Evolutionary conservation across 2,329 filamentous ascomycete species (phyloP).

Genomic region (Knufia fluminis): DNA sequence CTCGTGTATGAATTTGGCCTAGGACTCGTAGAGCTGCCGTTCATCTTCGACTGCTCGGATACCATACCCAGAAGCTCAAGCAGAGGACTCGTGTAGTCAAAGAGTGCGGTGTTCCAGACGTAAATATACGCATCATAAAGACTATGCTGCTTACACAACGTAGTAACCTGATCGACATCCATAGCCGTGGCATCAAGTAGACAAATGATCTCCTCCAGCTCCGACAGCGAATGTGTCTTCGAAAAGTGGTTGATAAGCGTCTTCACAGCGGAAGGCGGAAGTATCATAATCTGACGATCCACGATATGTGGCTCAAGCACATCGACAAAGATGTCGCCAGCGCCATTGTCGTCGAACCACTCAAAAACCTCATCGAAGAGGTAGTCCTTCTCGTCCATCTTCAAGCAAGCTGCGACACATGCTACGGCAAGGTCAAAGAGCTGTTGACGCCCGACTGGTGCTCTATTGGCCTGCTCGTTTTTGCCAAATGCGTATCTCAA

Average conservation of each 20-base stretch:
- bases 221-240: slow-evolving; percentile 61
- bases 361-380: slow-evolving; percentile 87
- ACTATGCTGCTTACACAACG: slow-evolving; percentile 79
- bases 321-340: slow-evolving; percentile 71
- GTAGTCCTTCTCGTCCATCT: slow-evolving; percentile 68
- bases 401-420: slow-evolving; percentile 74
- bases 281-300: slow-evolving; percentile 60
- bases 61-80: slow-evolving; percentile 66
- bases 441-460: slow-evolving; percentile 49
- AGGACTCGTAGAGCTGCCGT: slow-evolving; percentile 44
- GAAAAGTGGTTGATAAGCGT: slow-evolving; percentile 76
- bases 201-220: slow-evolving; percentile 89
- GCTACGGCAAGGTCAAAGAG: slow-evolving; percentile 70
- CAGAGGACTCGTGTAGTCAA: slow-evolving; percentile 83
- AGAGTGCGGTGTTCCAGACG: slow-evolving; percentile 86
- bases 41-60: slow-evolving; percentile 26
- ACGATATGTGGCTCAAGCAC: slow-evolving; percentile 81
- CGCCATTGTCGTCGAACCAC: slow-evolving; percentile 70
- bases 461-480: slow-evolving; percentile 38
- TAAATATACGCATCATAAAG: slow-evolving; percentile 94
- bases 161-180: slow-evolving; percentile 87
- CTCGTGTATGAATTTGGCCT: slow-evolving; percentile 53
- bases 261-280: slow-evolving; percentile 80
- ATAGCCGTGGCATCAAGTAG: slow-evolving; percentile 82
- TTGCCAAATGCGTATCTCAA: slow-evolving; percentile 78